Evolutionary conservation across 169 alveolate species (phyloP), one percentile per base, ranked within the genome.

Genomic region (Plasmodium gaboni): DNA sequence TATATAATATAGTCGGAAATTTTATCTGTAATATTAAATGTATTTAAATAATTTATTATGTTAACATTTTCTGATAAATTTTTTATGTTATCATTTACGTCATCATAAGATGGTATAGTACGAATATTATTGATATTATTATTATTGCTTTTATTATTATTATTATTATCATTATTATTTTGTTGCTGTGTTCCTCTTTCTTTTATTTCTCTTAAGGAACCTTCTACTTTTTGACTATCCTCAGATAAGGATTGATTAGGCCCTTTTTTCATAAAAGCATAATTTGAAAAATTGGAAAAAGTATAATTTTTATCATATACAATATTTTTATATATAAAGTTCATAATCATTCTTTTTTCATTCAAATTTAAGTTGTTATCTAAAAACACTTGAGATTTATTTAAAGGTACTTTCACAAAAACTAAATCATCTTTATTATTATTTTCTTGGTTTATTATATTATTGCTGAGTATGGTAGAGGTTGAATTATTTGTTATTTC

Each of bases 261-360:
- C 7, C 38, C 5, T 28, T 50, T 76, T 68, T 59, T 76, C 65
- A 59, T 22, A 76, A 76, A 76, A 63, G 64, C 50, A 28, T 76
- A 63, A 48, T 76, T 76, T 9, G 89, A 76, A 63, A 64, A 64
- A 48, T 57, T 64, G 24, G 89, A 76, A 50, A 76, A 76, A 1
- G 78, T 76, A 72, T 64, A 76, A 63, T 76, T 76, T 59, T 65
- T 76, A 76, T 76, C 89, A 70, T 76, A 72, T 15, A 48, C 46
- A 76, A 76, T 76, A 44, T 76, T 44, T 59, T 76, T 76, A 46
- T 76, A 64, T 24, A 76, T 76, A 76, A 76, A 76, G 32, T 76
- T 76, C 89, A 76, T 76, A 26, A 76, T 76, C 89, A 76, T 76
- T 76, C 89, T 64, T 76, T 76, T 76, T 76, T 76, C 89, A 76